Evolutionary conservation across 2,329 filamentous ascomycete species (phyloP).

Genomic region (Ilyonectria robusta): DNA sequence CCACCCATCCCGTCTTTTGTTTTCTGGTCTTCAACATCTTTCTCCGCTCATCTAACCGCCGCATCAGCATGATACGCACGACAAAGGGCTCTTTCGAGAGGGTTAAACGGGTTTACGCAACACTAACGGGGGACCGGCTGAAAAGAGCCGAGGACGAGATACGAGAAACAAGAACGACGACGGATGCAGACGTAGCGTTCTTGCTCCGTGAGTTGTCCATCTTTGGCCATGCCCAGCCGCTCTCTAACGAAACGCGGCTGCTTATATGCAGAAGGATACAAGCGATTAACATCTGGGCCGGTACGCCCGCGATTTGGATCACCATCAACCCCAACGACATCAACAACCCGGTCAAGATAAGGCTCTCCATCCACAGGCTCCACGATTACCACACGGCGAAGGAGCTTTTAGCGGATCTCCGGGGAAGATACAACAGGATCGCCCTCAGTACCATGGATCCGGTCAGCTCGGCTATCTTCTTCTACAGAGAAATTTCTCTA

Average conservation of each 20-base stretch:
- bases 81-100: no score
- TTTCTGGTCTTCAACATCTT: slow-evolving; percentile 6
- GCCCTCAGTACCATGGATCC: not conserved
- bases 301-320: not conserved
- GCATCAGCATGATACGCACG: slow-evolving; percentile 11
- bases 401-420: not conserved
- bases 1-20: no score
- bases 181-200: not conserved
- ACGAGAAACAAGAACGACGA: not conserved
- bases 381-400: slow-evolving; percentile 13
- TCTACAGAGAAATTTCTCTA: slow-evolving; percentile 14
- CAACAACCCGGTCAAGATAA: slow-evolving; percentile 31
- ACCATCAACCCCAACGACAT: slow-evolving; percentile 29
- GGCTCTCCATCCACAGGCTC: slow-evolving; percentile 24
- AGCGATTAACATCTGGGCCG: not conserved
- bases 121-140: no score
- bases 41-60: slow-evolving; percentile 21
- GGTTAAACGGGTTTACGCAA: no score
- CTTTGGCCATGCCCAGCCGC: not conserved
- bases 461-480: slow-evolving; percentile 27
- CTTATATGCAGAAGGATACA: slow-evolving; percentile 6
- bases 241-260: not conserved
- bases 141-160: no score
- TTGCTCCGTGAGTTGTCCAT: not conserved
- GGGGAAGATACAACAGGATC: not conserved